Conservation (phyloP, 1,284 basidiomycete genomes). For the Cystobasidium pallidum region DNA sequence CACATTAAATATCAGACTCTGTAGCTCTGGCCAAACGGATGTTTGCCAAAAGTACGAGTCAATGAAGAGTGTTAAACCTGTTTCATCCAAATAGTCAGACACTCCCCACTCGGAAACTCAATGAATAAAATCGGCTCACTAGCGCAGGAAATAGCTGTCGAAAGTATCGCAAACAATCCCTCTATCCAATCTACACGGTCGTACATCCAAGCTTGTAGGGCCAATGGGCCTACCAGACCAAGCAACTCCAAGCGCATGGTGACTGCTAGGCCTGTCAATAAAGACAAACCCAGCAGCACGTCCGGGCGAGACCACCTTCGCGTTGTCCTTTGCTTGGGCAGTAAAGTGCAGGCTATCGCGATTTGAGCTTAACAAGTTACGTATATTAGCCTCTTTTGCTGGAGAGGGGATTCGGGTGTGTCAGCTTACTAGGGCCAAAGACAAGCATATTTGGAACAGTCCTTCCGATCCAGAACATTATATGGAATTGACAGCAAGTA, state of each 20-base stretch:
- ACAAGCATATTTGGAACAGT: slow-evolving; percentile 95
- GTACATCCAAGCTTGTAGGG: slow-evolving; percentile 61
- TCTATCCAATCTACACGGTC: slow-evolving; percentile 40
- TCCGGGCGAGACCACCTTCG: slow-evolving; percentile 58
- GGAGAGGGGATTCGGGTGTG: background rate
- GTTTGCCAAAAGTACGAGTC: slow-evolving; percentile 86
- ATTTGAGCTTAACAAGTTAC: slow-evolving; percentile 64
- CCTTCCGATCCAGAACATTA: slow-evolving; percentile 88
- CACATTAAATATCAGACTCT: slow-evolving; percentile 82
- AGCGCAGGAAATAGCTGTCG: slow-evolving; percentile 13
- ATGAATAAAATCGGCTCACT: slow-evolving; percentile 30
- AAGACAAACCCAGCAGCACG: slow-evolving; percentile 55
- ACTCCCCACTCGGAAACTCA: no score
- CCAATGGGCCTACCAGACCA: slow-evolving; percentile 68
- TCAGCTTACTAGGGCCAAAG: slow-evolving; percentile 69
- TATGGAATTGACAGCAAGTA: slow-evolving; percentile 81
- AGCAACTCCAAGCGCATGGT: slow-evolving; percentile 81
- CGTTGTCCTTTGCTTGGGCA: slow-evolving; percentile 60
- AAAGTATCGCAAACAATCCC: slow-evolving; percentile 25
- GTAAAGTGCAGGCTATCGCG: slow-evolving; percentile 65
- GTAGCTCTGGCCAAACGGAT: slow-evolving; percentile 84
- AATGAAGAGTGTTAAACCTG: slow-evolving; percentile 68
- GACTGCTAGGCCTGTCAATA: slow-evolving; percentile 70
- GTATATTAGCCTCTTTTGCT: slow-evolving; percentile 18
- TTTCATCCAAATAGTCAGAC: no score